Percentiles rank a stretch among this genome's conserved stretches.
Evolutionary conservation across 2,329 filamentous ascomycete species (phyloP).

Genomic region (Waltergamsia citrina): DNA sequence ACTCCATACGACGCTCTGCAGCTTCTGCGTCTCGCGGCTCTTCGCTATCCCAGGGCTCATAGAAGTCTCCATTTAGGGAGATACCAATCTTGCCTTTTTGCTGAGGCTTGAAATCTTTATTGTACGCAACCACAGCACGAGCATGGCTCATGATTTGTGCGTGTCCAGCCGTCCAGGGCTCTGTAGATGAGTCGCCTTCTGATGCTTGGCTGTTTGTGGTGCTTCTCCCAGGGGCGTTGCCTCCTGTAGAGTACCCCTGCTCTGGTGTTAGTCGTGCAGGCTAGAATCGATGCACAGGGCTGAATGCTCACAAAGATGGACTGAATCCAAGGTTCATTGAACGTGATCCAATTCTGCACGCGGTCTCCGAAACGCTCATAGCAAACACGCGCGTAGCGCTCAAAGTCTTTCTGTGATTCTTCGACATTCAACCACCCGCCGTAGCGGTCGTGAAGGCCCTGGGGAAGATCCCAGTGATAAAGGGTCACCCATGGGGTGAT

Average conservation of each 20-base stretch:
- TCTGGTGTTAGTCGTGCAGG: constrained; percentile 1
- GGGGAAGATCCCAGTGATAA: constrained; percentile 51
- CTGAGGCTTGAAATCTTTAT: constrained; percentile 15
- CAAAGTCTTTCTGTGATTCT: constrained; percentile 22
- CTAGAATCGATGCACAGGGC: neutral
- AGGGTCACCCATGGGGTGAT: constrained; percentile 55
- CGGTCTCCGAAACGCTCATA: constrained; percentile 29
- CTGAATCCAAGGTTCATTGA: constrained; percentile 28
- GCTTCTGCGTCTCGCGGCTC: constrained; percentile 17
- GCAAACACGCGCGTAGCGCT: constrained; percentile 23
- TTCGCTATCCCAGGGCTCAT: constrained; percentile 21
- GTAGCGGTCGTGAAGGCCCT: constrained; percentile 23
- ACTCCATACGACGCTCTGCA: constrained; percentile 22
- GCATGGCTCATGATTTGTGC: constrained; percentile 24
- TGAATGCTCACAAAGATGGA: constrained; percentile 18
- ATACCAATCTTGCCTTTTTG: constrained; percentile 23
- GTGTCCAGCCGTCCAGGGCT: constrained; percentile 25
- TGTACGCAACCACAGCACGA: constrained; percentile 19
- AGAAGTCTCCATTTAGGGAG: constrained; percentile 26
- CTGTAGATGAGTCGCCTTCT: constrained; percentile 21
- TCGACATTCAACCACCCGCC: constrained; percentile 21
- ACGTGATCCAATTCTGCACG: constrained; percentile 27
- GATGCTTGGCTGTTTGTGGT: constrained; percentile 14
- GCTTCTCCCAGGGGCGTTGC: constrained; percentile 21
- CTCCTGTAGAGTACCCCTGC: constrained; percentile 21